phyloP scores from a whole-genome alignment of 208 protist genomes.

The Leishmania amazonensis region DNA sequence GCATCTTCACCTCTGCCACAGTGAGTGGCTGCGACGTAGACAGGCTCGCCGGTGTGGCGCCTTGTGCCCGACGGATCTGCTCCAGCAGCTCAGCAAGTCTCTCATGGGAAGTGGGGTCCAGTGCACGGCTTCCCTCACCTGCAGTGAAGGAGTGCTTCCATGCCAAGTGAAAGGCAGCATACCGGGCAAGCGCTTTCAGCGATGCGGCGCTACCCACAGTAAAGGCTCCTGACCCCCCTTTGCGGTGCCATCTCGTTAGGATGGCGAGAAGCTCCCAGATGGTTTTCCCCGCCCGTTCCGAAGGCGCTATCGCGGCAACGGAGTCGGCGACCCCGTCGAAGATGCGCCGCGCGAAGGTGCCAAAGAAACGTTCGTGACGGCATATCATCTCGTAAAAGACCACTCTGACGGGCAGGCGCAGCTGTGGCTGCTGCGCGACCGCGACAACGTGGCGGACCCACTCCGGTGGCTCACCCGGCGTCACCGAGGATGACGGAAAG shows the following conservation, averaged over 20 bases:
- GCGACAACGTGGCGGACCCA: slow-evolving; percentile 6
- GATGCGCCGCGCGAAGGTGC: background rate
- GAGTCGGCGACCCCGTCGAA: slow-evolving; percentile 13
- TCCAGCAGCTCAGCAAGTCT: slow-evolving; percentile 3
- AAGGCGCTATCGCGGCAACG: background rate
- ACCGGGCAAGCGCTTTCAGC: slow-evolving; percentile 3
- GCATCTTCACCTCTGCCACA: background rate
- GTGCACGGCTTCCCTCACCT: background rate
- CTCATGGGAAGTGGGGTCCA: background rate
- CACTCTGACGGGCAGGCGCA: background rate
- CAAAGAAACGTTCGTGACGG: slow-evolving; percentile 8
- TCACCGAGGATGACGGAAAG: slow-evolving; percentile 6
- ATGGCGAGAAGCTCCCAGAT: slow-evolving; percentile 9
- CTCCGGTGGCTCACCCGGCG: slow-evolving; percentile 1
- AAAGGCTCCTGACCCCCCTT: background rate
- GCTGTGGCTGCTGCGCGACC: background rate
- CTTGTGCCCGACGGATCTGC: background rate
- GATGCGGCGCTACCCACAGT: background rate
- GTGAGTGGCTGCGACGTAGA: background rate
- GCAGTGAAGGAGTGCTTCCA: background rate
- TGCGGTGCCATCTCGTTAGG: slow-evolving; percentile 1
- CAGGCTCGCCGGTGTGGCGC: background rate
- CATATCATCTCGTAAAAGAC: slow-evolving; percentile 3
- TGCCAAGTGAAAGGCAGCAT: slow-evolving; percentile 7
- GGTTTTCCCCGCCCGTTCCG: background rate